phyloP scores from a whole-genome alignment of 352 stramenopile genomes.

The Paralagenidium karlingii region DNA sequence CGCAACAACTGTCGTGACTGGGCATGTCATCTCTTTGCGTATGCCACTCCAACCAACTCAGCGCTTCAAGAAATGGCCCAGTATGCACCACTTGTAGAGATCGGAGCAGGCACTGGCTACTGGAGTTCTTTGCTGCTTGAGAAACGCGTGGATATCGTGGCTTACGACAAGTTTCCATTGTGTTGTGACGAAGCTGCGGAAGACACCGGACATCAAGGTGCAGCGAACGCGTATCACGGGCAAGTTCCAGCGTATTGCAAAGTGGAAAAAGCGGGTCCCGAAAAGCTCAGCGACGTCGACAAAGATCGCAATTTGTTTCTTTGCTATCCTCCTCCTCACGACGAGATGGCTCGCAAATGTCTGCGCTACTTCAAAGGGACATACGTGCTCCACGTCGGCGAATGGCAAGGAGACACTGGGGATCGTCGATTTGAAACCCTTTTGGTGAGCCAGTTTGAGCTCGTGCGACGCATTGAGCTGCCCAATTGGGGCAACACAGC shows the following conservation, averaged over 20 bases:
- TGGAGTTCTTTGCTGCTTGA: conserved; percentile 4
- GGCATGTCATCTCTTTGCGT: conserved; percentile 62
- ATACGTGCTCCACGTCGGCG: conserved; percentile 51
- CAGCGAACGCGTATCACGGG: conserved; percentile 57
- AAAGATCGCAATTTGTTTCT: conserved; percentile 45
- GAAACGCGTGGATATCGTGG: too few species aligned
- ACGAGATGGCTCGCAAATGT: conserved; percentile 46
- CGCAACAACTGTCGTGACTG: conserved; percentile 68
- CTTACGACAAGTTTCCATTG: too few species aligned
- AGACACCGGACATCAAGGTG: background rate
- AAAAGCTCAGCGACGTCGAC: conserved; percentile 27
- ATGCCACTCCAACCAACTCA: conserved; percentile 44
- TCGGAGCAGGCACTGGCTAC: conserved; percentile 5
- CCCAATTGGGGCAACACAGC: conserved; percentile 75
- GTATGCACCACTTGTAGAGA: conserved; percentile 17
- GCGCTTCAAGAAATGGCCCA: conserved; percentile 33
- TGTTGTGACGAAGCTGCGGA: conserved; percentile 3
- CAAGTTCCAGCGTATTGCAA: conserved; percentile 50
- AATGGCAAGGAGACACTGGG: conserved; percentile 71
- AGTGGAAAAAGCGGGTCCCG: conserved; percentile 34
- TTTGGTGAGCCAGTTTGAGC: conserved; percentile 30
- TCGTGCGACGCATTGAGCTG: conserved; percentile 37
- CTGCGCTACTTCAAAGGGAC: conserved; percentile 49
- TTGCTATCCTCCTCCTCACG: conserved; percentile 51
- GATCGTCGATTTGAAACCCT: conserved; percentile 53